Evolutionary conservation across 1,284 basidiomycete species (phyloP), one percentile per base, ranked within the genome.

Genomic region (Grifola frondosa): DNA sequence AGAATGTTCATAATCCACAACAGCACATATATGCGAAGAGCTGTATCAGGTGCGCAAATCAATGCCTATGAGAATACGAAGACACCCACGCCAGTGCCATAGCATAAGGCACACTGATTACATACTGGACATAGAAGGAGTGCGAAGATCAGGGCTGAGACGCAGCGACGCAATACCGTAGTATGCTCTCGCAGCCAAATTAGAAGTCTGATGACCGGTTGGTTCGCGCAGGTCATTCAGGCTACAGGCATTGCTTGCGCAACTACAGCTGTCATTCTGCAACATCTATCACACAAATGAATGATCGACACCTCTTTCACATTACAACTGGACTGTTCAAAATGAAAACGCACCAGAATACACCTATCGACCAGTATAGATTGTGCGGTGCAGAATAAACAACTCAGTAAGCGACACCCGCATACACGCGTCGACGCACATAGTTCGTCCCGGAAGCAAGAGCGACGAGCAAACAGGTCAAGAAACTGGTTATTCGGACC

Each of bases 371-470:
- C 17, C 10, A 23, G 10, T 15, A 29, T 16, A 31, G 31, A 10
- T 6, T 26, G 8, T 23, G 17, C 28, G 9, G 30, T 21, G 12
- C 13, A 16, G 26, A 7, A 40, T 34, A 17, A 40, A 21, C 30
- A 37, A 26, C 26, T 11, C 34, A 40, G 30, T 13, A 25, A 10
- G 20, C n/a, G 12, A 5, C 28, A 30, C 13, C 20, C 12, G 12
- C 13, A 15, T 11, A 35, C 35, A 1, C 16, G 9, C 4, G n/a
- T 58, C 68, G 39, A 62, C 69, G 43, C 61, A 87, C 84, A 73
- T 88, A 87, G 56, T 85, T 85, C 7, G 84, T 85, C 21, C 84
- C 85, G 20, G 84, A 81, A 46, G 75, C 66, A 34, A 85, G 57
- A 0, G 80, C 70, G 2, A 82, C 81, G 16, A 83, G 52, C 33